Evolutionary conservation across 2,329 filamentous ascomycete species (phyloP).

Genomic region (Beauveria rudraprayagi): DNA sequence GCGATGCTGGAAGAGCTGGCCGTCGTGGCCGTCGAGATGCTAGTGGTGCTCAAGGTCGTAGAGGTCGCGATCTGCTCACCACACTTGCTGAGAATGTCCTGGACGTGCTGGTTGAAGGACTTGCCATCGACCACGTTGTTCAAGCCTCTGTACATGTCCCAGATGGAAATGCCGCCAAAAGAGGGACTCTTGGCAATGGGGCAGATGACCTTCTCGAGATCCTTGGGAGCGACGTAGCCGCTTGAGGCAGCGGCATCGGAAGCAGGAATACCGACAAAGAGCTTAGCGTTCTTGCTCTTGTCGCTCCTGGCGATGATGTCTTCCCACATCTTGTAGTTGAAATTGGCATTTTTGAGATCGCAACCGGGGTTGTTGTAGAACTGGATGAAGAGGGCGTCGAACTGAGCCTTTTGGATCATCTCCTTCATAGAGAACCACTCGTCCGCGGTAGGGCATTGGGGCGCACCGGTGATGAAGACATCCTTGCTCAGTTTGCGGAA

Average conservation of each 20-base stretch:
- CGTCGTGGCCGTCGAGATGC: background rate
- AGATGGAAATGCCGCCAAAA: slow-evolving; percentile 40
- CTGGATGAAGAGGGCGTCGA: slow-evolving; percentile 38
- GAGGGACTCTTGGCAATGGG: slow-evolving; percentile 26
- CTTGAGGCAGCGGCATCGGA: slow-evolving; percentile 15
- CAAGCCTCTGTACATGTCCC: slow-evolving; percentile 32
- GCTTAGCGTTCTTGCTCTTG: slow-evolving; percentile 32
- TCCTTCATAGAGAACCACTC: slow-evolving; percentile 25
- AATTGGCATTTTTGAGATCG: slow-evolving; percentile 25
- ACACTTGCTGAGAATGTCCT: slow-evolving; percentile 28
- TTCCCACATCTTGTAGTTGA: slow-evolving; percentile 39
- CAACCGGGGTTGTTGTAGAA: slow-evolving; percentile 41
- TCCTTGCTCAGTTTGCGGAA: slow-evolving; percentile 24
- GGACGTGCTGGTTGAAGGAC: slow-evolving; percentile 28
- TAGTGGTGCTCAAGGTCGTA: slow-evolving; percentile 6
- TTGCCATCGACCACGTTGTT: slow-evolving; percentile 25
- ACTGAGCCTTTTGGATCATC: slow-evolving; percentile 31
- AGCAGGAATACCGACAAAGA: slow-evolving; percentile 37
- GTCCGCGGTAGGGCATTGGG: slow-evolving; percentile 32
- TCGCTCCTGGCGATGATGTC: slow-evolving; percentile 24
- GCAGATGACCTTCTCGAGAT: slow-evolving; percentile 31
- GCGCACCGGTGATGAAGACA: slow-evolving; percentile 35
- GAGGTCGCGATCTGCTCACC: slow-evolving; percentile 24
- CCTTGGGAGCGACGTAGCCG: slow-evolving; percentile 27
- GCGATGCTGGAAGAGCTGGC: slow-evolving; percentile 2